Conservation (phyloP, 768 basidiomycete species). For the Solioccasus polychromus region DNA sequence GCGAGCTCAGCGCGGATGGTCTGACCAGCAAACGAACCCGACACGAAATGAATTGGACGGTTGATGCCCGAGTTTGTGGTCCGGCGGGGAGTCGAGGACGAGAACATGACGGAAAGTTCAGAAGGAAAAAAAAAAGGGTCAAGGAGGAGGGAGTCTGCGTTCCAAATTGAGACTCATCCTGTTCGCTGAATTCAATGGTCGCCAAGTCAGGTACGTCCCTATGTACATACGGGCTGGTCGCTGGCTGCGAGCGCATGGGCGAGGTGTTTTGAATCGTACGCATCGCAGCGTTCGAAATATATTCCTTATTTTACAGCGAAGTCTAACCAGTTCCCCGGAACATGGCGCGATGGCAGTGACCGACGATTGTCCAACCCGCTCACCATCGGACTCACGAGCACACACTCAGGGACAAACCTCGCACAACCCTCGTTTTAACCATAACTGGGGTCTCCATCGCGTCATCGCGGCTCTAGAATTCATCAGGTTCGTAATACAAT, state of each 20-base stretch:
- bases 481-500: no score
- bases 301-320: neutral
- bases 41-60: conserved; percentile 49
- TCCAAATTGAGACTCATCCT: conserved; percentile 26
- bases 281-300: neutral
- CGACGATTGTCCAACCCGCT: neutral
- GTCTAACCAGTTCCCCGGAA: conserved; percentile 23
- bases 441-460: no score
- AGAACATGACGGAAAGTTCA: neutral
- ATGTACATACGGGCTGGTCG: neutral
- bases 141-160: conserved; percentile 11
- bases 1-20: conserved; percentile 52
- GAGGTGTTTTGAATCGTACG: neutral
- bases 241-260: neutral
- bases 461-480: no score
- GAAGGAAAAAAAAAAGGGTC: conserved; percentile 6
- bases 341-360: conserved; percentile 22
- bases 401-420: no score
- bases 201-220: conserved; percentile 14
- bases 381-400: neutral
- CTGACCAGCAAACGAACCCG: conserved; percentile 59
- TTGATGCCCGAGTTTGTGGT: conserved; percentile 29
- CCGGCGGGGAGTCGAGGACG: conserved; percentile 17
- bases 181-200: conserved; percentile 10
- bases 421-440: no score